A percentile compares a stretch with the other conserved stretches of the same genome.
Conservation (phyloP, 1,139 yeast species). For the Geotrichum cucujoidarum region DNA sequence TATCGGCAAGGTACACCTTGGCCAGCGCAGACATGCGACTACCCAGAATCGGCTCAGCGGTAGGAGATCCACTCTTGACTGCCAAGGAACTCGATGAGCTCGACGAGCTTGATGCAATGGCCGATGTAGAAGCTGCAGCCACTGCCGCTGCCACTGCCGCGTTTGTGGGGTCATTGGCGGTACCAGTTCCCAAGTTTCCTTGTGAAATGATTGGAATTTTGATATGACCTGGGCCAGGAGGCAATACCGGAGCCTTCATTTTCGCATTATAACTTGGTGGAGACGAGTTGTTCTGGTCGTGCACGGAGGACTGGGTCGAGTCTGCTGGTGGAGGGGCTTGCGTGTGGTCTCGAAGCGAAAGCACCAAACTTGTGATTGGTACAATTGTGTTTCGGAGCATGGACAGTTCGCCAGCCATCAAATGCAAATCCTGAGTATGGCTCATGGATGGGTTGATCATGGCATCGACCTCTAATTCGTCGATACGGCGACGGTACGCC, state of each 20-base stretch:
- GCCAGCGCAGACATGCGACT: slow-evolving; percentile 38
- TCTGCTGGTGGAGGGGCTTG: not conserved
- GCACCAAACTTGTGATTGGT: slow-evolving; percentile 45
- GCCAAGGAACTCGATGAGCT: not conserved
- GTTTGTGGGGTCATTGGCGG: slow-evolving; percentile 5
- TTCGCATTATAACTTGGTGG: not conserved
- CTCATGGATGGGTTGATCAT: slow-evolving; percentile 45
- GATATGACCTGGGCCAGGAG: not conserved
- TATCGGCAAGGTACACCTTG: slow-evolving; percentile 47
- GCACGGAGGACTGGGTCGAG: slow-evolving; percentile 9
- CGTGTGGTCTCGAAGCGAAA: slow-evolving; percentile 42
- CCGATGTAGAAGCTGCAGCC: slow-evolving; percentile 4
- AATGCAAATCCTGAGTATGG: slow-evolving; percentile 48
- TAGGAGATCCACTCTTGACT: not conserved
- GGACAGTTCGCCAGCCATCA: slow-evolving; percentile 49
- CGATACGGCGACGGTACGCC: slow-evolving; percentile 47
- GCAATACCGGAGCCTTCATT: not conserved
- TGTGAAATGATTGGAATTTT: slow-evolving; percentile 10
- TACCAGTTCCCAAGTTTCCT: slow-evolving; percentile 3
- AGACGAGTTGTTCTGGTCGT: not conserved
- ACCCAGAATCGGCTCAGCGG: slow-evolving; percentile 6
- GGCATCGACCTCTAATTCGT: slow-evolving; percentile 48
- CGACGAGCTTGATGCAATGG: not conserved
- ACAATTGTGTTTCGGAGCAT: slow-evolving; percentile 42
- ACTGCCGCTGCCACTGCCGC: slow-evolving; percentile 6